Base-by-base conservation (phyloP, 2,329 filamentous ascomycete genomes). In the Cladophialophora yegresii region DNA sequence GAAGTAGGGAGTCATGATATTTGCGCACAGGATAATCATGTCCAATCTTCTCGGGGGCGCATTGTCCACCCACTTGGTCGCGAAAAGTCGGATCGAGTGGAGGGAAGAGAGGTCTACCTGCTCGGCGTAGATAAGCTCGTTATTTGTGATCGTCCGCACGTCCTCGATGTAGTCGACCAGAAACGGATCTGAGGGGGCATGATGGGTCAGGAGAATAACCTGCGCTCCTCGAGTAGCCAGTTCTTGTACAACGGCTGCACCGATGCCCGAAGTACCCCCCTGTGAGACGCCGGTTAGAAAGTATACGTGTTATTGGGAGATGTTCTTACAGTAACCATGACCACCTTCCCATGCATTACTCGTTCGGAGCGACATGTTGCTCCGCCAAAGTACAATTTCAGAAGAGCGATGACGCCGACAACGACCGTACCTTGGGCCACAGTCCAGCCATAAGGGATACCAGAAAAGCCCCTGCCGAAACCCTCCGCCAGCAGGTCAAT, bases 21-120 rank as follows among this genome's bases (percentile, higher is more conserved):
- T 90, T 9, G 89, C 95, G 76, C 92, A 96, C 20, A 99, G 83
- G 22, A 99, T 85, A 54, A 99, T 81, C 87, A 93, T 93, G 76
- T 99, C 95, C 6, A 99, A 81, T 54, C 96, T 84, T 62, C 96
- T 84, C 8, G 93, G 91, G 2, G 95, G 93, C 23, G 90, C 86
- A 76, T 97, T 98, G 77, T 99, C 93, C 70, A 99, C 92, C 93
- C 96, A 99, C 80, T 92, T 93, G 0, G 95, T 99, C 12, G 95
- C 95, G 75, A 99, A 99, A 67, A 88, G 84, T 45, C 95, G 90
- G 71, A 99, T 89, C 76, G 91, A 96, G 76, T 96, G 87, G n/a
- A 99, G 82, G 16, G 89, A 93, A 12, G 89, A 80, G 30, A 99
- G 85, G 74, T 99, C 92, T 71, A 96, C 92, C 78, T 96, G 91